phyloP scores from a whole-genome alignment of 306 rosid genomes.

The Pachyrhizus erosus region DNA sequence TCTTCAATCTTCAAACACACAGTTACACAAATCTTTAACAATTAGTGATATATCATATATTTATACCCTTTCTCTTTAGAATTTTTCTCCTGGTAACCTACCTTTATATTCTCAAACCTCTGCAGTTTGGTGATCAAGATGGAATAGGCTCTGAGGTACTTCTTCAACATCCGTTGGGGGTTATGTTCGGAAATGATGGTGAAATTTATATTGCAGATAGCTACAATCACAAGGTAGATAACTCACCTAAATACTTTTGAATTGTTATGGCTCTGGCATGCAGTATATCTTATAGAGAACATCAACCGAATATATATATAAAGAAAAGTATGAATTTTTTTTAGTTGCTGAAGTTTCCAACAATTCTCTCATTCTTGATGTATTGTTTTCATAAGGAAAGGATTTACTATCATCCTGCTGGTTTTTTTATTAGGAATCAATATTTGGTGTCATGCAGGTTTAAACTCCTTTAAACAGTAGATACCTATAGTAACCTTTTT shows the following conservation, averaged over 20 bases:
- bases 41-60: conserved; percentile 26
- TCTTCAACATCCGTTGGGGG: conserved; percentile 94
- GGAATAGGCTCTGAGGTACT: conserved; percentile 89
- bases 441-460: conserved; percentile 31
- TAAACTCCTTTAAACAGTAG: conserved; percentile 34
- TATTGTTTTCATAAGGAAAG: neutral
- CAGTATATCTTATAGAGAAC: neutral
- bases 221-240: conserved; percentile 92
- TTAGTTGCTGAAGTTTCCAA: conserved; percentile 22
- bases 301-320: too few relatives aligned
- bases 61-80: conserved; percentile 26
- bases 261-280: conserved; percentile 3
- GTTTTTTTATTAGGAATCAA: conserved; percentile 34
- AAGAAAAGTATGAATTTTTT: neutral
- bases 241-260: conserved; percentile 26
- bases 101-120: conserved; percentile 39
- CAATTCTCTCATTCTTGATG: conserved; percentile 30
- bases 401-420: conserved; percentile 19
- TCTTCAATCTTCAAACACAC: conserved; percentile 15
- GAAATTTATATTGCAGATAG: conserved; percentile 81
- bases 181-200: conserved; percentile 70
- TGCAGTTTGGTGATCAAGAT: conserved; percentile 96
- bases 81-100: conserved; percentile 29
- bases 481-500: conserved; percentile 17
- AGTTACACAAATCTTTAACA: neutral